Evolutionary conservation across 2,329 filamentous ascomycete species (phyloP), one percentile per base, ranked within the genome.

Genomic region (Amauroascus verrucosus): DNA sequence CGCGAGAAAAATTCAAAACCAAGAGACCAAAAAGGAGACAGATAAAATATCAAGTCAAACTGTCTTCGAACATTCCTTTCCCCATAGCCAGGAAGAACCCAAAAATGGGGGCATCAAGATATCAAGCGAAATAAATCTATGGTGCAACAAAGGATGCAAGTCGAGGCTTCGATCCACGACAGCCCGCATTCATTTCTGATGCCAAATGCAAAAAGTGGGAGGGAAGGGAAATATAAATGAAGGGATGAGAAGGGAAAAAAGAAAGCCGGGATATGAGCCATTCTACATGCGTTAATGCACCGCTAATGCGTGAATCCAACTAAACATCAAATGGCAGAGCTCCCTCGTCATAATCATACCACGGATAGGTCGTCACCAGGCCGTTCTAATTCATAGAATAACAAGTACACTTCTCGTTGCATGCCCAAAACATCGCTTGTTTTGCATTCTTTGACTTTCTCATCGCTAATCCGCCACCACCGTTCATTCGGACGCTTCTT

Each of bases 391-490:
- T 97, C 91, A 70, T 98, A 98, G 68, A 98, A 98, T 49, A 98
- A 70, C 65, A 98, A 73, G 68, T 98, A 98, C 0, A 97, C 91
- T 70, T 98, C 93, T 63, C 84, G 85, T 70, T 96, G 89, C 89
- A 96, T 95, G 6, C 83, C 82, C 54, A 98, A 69, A 6, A 98
- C 88, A 61, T 98, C 93, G 52, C 78, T 81, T 5, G 90, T 97
- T 74, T 90, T 95, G 60, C 88, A 85, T 70, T 97, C 91, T 65
- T 91, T 93, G 63, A 97, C 82, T 70, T 94, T 95, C 60, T 98
- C 93, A 67, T 98, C 93, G 59, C 90, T 96, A 60, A 98, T 95
- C 33, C 93, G 82, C 93, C 93, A 98, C 93, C 93, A 98, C 38
- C 85, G 82, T 64, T 94, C 85, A 43, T 77, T 79, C 11, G 74